Evolutionary conservation across 1,284 basidiomycete species (phyloP).

Genomic region (Schizophyllum amplum): DNA sequence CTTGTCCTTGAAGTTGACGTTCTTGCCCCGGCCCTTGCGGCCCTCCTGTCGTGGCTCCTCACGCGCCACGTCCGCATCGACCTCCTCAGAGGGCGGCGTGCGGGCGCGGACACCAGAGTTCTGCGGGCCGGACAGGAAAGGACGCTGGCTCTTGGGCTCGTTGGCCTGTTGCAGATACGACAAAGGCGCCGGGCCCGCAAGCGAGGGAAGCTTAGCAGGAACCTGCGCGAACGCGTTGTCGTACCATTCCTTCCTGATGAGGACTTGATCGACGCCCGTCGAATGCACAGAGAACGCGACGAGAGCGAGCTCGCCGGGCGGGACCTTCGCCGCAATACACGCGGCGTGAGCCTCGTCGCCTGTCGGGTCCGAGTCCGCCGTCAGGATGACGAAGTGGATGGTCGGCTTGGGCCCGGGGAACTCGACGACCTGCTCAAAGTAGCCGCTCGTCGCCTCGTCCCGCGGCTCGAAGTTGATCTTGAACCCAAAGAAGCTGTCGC

Average conservation of each 20-base stretch:
- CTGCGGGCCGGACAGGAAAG: constrained; percentile 25
- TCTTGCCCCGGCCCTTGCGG: constrained; percentile 52
- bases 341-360: constrained; percentile 75
- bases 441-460: constrained; percentile 51
- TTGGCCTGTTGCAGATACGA: constrained; percentile 15
- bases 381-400: constrained; percentile 79
- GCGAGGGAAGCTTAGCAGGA: constrained; percentile 50
- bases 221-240: constrained; percentile 51
- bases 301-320: constrained; percentile 65
- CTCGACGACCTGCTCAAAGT: constrained; percentile 73
- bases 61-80: constrained; percentile 51
- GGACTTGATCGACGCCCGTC: constrained; percentile 74
- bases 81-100: constrained; percentile 67
- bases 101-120: constrained; percentile 36
- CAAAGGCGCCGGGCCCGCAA: constrained; percentile 21
- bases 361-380: constrained; percentile 68
- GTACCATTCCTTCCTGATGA: constrained; percentile 76
- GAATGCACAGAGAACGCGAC: constrained; percentile 79
- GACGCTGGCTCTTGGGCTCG: constrained; percentile 31
- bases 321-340: constrained; percentile 70
- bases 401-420: constrained; percentile 76
- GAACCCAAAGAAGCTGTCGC: constrained; percentile 74
- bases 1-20: constrained; percentile 55
- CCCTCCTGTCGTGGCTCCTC: constrained; percentile 50
- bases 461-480: constrained; percentile 62